phyloP scores from a whole-genome alignment of 2,329 filamentous ascomycete species.

The Elsinoe arachidis region DNA sequence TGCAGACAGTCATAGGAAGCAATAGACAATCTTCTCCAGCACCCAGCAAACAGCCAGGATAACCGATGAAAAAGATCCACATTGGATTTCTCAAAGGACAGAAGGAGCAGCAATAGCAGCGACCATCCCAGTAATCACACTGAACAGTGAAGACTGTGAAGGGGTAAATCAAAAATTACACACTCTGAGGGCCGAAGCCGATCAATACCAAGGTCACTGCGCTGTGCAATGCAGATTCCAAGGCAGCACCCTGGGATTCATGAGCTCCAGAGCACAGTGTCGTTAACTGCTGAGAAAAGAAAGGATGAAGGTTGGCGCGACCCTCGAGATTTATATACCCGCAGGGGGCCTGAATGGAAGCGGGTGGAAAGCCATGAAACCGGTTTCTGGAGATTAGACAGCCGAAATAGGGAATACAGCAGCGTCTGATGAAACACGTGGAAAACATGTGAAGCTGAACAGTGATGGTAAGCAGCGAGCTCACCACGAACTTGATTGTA shows the following conservation, averaged over 20 bases:
- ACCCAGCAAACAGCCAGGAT: not conserved
- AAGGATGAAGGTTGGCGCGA: not conserved
- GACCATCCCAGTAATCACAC: not conserved
- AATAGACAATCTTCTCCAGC: constrained; percentile 6
- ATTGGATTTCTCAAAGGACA: not conserved
- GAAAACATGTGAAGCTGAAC: too few species aligned
- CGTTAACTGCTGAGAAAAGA: not conserved
- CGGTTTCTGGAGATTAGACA: too few species aligned
- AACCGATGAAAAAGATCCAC: constrained; percentile 8
- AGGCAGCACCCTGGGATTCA: not conserved
- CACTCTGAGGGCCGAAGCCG: not conserved
- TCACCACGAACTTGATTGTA: too few species aligned
- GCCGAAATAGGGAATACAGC: too few species aligned
- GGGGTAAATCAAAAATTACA: constrained; percentile 13
- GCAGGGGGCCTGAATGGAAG: too few species aligned
- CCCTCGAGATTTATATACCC: too few species aligned
- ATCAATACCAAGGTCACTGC: not conserved
- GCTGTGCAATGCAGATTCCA: constrained; percentile 10
- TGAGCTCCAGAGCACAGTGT: constrained; percentile 1
- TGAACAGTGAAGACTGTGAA: not conserved
- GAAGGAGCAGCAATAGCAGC: not conserved
- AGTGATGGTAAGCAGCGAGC: too few species aligned
- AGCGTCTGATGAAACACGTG: too few species aligned
- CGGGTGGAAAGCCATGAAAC: too few species aligned
- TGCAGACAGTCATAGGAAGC: not conserved